phyloP scores from a whole-genome alignment of 257 asterid genomes.

The Solanum piurae region DNA sequence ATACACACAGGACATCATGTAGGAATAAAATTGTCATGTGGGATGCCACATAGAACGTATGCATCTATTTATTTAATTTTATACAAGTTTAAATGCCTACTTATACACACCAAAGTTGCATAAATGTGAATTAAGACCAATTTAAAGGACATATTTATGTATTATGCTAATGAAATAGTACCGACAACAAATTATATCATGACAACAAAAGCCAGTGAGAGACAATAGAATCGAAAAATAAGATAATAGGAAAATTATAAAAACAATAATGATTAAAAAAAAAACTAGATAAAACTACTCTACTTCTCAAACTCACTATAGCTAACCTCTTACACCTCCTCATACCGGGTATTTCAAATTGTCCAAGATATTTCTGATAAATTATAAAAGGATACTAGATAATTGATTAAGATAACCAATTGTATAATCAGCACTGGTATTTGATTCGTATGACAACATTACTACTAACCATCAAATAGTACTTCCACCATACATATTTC shows the following conservation, averaged over 20 bases:
- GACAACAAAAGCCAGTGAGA: background rate
- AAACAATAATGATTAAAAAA: background rate
- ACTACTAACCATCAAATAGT: background rate
- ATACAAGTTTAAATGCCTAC: too few species aligned
- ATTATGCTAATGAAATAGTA: too few species aligned
- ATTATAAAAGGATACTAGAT: background rate
- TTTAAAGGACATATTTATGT: too few species aligned
- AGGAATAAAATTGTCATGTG: too few species aligned
- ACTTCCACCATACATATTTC: background rate
- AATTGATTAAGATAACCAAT: background rate
- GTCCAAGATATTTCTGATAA: background rate
- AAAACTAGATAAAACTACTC: background rate
- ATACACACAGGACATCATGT: too few species aligned
- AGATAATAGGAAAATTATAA: background rate
- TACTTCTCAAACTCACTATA: background rate
- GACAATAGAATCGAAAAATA: background rate
- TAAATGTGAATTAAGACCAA: too few species aligned
- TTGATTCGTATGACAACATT: background rate
- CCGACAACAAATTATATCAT: background rate
- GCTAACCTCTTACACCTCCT: background rate
- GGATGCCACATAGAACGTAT: fast-evolving
- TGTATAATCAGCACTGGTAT: background rate
- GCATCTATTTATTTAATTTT: too few species aligned
- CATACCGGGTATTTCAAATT: too few species aligned
- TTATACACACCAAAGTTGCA: too few species aligned